Evolutionary conservation across 1,284 basidiomycete genomes (phyloP), one percentile per base, ranked within the genome.

Genomic region (Tilletia caries): DNA sequence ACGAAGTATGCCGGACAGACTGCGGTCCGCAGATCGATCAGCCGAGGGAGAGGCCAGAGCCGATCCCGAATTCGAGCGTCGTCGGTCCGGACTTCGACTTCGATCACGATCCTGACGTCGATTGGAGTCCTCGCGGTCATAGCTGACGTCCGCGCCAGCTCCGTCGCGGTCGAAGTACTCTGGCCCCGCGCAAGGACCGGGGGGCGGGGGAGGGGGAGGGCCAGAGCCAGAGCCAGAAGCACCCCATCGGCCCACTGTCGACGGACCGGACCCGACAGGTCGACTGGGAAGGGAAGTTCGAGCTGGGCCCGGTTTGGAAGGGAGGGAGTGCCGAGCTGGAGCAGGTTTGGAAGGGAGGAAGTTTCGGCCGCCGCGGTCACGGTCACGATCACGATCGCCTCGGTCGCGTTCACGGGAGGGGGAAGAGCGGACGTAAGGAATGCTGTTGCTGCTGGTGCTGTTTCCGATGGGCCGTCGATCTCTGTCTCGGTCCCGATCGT

Each of bases 91-190:
- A 23, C n/a, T 50, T 27, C 20, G n/a, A n/a, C 48, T 27, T 50
- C 48, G n/a, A 15, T 50, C 48, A 20, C 48, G n/a, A 12, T 50
- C 48, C 8, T n/a, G n/a, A 23, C 25, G n/a, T 50, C 25, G n/a
- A 23, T 12, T 20, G 8, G 20, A 8, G 8, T 50, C 48, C 10
- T 50, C 48, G 10, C 48, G 8, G 8, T 50, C 48, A 50, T 15
- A 27, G 48, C 25, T 50, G n/a, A 20, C 1, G 8, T 23, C 54
- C 23, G 8, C 54, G 13, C 20, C 54, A 52, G 50, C 50, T 6
- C 54, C 54, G 20, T 60, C 54, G 5, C 54, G 54, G 4, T 60
- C 54, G 29, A 29, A 60, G 54, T 60, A 60, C 1, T 60, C 54
- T 12, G 5, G 10, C 29, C 5, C 15, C 1, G 6, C 25, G 8